phyloP scores from a whole-genome alignment of 306 rosid species.

The Rubus parviflorus region DNA sequence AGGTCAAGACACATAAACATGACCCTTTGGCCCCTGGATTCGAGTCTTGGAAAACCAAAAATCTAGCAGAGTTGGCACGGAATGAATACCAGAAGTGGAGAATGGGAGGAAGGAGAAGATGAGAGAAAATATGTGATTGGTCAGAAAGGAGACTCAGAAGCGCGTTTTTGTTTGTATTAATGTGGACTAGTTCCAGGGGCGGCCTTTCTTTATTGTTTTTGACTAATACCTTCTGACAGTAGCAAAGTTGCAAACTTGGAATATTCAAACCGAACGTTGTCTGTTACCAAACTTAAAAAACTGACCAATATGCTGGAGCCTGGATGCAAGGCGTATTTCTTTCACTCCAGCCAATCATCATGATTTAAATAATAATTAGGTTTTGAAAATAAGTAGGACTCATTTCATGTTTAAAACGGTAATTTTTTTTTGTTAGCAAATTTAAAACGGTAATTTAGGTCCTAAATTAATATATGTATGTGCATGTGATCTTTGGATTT shows the following conservation, averaged over 20 bases:
- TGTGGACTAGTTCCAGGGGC: constrained; percentile 8
- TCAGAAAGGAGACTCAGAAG: not conserved
- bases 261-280: constrained; percentile 11
- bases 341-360: not conserved
- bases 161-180: constrained; percentile 10
- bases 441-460: not conserved
- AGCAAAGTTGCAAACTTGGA: not conserved
- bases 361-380: not conserved
- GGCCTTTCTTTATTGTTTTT: not conserved
- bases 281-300: not conserved
- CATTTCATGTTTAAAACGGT: not conserved
- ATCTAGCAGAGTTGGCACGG: constrained; percentile 3
- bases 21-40: not conserved
- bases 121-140: not conserved
- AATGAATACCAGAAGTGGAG: not conserved
- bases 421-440: no score
- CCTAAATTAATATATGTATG: not conserved
- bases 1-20: not conserved
- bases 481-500: not conserved
- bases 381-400: not conserved
- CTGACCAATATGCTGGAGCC: constrained; percentile 2
- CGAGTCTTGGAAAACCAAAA: not conserved
- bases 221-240: not conserved
- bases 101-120: constrained; percentile 3
- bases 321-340: not conserved